phyloP scores from a whole-genome alignment of 2,329 filamentous ascomycete genomes.

The Chrysoporthe cubensis region DNA sequence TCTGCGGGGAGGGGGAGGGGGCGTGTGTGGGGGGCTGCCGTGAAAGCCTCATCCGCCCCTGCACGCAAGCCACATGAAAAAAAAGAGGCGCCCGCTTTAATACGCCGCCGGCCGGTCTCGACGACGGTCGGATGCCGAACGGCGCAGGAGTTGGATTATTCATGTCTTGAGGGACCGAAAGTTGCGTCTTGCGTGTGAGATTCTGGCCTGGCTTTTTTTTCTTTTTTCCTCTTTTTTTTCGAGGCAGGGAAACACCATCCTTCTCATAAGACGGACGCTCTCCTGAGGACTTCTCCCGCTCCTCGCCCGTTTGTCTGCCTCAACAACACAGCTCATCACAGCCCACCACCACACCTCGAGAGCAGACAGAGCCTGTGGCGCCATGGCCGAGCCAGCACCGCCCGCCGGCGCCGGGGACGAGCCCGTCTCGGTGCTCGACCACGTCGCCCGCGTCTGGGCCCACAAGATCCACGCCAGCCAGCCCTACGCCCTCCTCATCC shows the following conservation, averaged over 20 bases:
- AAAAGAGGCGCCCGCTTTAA: not conserved
- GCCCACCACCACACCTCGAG: no score
- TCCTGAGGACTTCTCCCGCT: no score
- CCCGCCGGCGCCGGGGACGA: constrained; percentile 7
- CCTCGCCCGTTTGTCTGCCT: not conserved
- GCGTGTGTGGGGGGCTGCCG: not conserved
- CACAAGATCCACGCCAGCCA: constrained; percentile 50
- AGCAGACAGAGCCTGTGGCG: not conserved
- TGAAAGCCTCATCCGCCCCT: constrained; percentile 1
- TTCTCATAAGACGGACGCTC: no score
- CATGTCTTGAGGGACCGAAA: not conserved
- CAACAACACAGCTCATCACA: not conserved
- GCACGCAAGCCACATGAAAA: not conserved
- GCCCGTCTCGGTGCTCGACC: constrained; percentile 28
- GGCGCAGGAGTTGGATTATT: no score
- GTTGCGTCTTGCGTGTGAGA: not conserved
- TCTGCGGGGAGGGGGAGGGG: not conserved
- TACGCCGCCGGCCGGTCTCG: not conserved
- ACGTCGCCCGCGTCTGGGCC: constrained; percentile 39
- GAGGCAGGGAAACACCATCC: no score
- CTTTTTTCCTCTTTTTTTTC: not conserved
- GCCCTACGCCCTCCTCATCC: constrained; percentile 59
- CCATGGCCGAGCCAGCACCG: constrained; percentile 21
- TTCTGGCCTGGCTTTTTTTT: not conserved
- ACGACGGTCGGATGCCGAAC: not conserved